Conservation (phyloP, 2,329 filamentous ascomycete species). For the Trichoderma lentiforme region DNA sequence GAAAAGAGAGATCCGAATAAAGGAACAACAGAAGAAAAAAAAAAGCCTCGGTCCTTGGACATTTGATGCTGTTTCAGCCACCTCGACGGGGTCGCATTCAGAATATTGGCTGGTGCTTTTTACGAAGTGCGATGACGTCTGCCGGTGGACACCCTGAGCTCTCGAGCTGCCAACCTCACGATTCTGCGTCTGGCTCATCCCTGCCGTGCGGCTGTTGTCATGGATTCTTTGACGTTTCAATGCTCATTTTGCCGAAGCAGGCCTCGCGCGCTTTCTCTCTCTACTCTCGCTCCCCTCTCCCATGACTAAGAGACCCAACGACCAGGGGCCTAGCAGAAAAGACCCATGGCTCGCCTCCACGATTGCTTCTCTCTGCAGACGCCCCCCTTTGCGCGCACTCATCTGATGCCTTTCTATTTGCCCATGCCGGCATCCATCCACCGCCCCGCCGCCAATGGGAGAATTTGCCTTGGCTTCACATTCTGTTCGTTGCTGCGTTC, state of each 20-base stretch:
- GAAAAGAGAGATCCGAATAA: background rate
- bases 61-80: conserved; percentile 14
- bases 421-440: conserved; percentile 1
- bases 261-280: background rate
- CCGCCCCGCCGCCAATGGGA: conserved; percentile 7
- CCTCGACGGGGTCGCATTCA: background rate
- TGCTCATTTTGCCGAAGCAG: conserved; percentile 8
- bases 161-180: background rate
- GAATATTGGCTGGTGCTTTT: background rate
- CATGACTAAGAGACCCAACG: conserved; percentile 9
- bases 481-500: background rate
- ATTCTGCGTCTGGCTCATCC: background rate
- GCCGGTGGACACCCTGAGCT: background rate
- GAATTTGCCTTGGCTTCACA: conserved; percentile 4
- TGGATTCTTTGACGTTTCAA: conserved; percentile 7
- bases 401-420: background rate
- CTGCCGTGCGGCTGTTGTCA: conserved; percentile 8
- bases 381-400: background rate
- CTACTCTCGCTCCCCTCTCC: background rate
- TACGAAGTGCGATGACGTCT: conserved; percentile 1
- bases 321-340: background rate
- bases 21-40: background rate
- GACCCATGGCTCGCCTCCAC: background rate
- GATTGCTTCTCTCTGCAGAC: conserved; percentile 1
- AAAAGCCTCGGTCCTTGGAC: conserved; percentile 4